phyloP scores from a whole-genome alignment of 805 yeast genomes.

The Candida oleophila region DNA sequence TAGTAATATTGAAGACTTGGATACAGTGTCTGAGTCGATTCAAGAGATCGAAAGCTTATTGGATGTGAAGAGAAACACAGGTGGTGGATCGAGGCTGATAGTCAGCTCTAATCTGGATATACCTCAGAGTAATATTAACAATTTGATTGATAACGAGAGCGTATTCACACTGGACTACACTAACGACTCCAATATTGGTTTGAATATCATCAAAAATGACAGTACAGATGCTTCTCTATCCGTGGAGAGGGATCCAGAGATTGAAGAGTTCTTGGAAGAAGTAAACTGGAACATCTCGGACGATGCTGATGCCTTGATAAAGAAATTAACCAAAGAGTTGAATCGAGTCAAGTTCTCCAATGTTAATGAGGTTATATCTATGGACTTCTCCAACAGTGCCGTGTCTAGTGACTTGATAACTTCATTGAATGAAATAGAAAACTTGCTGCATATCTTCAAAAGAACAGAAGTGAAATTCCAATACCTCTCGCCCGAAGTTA shows the following conservation, averaged over 20 bases:
- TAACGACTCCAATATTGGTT: slow-evolving; percentile 12
- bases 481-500: slow-evolving; percentile 60
- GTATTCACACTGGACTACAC: slow-evolving; percentile 1
- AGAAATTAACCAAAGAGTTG: slow-evolving; percentile 58
- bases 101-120: background rate
- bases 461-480: slow-evolving; percentile 40
- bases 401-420: slow-evolving; percentile 31
- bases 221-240: slow-evolving; percentile 4
- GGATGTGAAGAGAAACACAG: slow-evolving; percentile 9
- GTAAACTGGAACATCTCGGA: slow-evolving; percentile 74
- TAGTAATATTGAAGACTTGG: slow-evolving; percentile 1
- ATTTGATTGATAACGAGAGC: background rate
- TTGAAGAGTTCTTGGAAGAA: slow-evolving; percentile 72
- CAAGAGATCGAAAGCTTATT: slow-evolving; percentile 8
- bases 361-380: slow-evolving; percentile 44
- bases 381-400: slow-evolving; percentile 35
- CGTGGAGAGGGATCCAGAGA: slow-evolving; percentile 38
- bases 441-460: slow-evolving; percentile 36
- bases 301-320: slow-evolving; percentile 56
- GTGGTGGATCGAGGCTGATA: slow-evolving; percentile 1
- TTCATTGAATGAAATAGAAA: slow-evolving; percentile 35
- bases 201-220: slow-evolving; percentile 14
- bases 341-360: slow-evolving; percentile 61
- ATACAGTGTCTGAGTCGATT: slow-evolving; percentile 4
- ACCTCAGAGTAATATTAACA: background rate